These are phyloP conservation scores for Moesziomyces aphidis DNA, from an alignment of 1,284 basidiomycete genomes.

Conservation along the genomic window DNA sequence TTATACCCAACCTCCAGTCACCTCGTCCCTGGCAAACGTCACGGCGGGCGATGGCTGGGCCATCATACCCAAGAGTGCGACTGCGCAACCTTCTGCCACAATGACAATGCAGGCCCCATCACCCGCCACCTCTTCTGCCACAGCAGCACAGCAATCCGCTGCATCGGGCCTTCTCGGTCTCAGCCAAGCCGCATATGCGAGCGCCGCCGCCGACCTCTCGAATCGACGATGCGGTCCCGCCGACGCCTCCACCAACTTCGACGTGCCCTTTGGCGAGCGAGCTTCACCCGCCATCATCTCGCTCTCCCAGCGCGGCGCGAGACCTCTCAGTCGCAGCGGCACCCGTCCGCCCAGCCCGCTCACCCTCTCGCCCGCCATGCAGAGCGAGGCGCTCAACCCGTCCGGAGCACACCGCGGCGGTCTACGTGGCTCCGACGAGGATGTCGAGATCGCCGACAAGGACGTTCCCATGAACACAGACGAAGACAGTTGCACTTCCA, in stretches of 20 bases:
- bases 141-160: conserved; percentile 16
- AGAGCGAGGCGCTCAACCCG: conserved; percentile 22
- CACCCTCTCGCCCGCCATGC: conserved; percentile 20
- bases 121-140: not conserved
- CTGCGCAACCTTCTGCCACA: not conserved
- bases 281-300: conserved; percentile 48
- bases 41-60: conserved; percentile 45
- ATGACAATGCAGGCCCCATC: conserved; percentile 1
- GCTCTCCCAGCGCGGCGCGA: conserved; percentile 31
- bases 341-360: conserved; percentile 28
- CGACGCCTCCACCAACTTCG: conserved; percentile 24
- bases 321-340: conserved; percentile 26
- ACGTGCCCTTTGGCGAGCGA: conserved; percentile 46
- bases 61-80: conserved; percentile 28
- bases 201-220: conserved; percentile 24
- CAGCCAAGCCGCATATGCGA: conserved; percentile 23
- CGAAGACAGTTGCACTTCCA: conserved; percentile 13
- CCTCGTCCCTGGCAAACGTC: conserved; percentile 22
- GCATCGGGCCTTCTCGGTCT: conserved; percentile 11
- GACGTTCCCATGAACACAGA: conserved; percentile 17
- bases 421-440: conserved; percentile 47
- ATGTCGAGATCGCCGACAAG: conserved; percentile 27
- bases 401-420: conserved; percentile 48
- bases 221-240: conserved; percentile 35
- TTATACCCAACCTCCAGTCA: conserved; percentile 35